phyloP scores from a whole-genome alignment of 768 basidiomycete genomes.

The Naematelia encephala region DNA sequence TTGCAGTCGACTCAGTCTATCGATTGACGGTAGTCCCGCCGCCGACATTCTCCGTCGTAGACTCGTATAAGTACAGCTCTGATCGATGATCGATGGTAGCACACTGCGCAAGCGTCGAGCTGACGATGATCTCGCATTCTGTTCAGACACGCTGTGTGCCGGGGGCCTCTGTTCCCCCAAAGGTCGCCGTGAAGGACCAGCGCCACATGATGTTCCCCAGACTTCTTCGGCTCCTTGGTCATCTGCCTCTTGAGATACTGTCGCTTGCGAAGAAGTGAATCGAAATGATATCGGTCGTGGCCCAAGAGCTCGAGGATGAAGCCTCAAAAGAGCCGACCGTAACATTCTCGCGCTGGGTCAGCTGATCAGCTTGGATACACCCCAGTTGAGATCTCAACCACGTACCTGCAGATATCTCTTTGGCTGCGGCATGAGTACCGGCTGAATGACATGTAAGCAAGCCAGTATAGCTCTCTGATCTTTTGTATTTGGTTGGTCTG shows the following conservation, averaged over 20 bases:
- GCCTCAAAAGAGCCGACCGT: background rate
- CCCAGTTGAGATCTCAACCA: background rate
- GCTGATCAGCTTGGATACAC: background rate
- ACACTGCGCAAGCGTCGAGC: background rate
- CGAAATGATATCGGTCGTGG: background rate
- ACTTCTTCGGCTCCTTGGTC: slow-evolving; percentile 2
- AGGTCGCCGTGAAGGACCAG: slow-evolving; percentile 13
- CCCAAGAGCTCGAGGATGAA: background rate
- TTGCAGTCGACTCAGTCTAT: background rate
- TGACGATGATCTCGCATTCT: background rate
- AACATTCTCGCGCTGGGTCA: slow-evolving; percentile 4
- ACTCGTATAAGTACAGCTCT: background rate
- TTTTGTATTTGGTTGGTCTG: background rate
- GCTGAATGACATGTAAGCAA: no score
- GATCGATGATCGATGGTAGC: background rate
- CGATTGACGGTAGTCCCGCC: background rate
- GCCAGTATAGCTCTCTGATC: background rate
- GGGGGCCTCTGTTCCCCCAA: slow-evolving; percentile 3
- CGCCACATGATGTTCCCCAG: slow-evolving; percentile 11
- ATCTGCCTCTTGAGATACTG: background rate
- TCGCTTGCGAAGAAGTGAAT: background rate
- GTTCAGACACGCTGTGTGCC: background rate
- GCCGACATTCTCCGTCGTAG: background rate
- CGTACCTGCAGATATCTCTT: background rate
- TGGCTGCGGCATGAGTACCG: no score